These are phyloP conservation scores for Pseudocercospora cruenta DNA, from an alignment of 2,329 filamentous ascomycete species.

Conservation along the genomic window DNA sequence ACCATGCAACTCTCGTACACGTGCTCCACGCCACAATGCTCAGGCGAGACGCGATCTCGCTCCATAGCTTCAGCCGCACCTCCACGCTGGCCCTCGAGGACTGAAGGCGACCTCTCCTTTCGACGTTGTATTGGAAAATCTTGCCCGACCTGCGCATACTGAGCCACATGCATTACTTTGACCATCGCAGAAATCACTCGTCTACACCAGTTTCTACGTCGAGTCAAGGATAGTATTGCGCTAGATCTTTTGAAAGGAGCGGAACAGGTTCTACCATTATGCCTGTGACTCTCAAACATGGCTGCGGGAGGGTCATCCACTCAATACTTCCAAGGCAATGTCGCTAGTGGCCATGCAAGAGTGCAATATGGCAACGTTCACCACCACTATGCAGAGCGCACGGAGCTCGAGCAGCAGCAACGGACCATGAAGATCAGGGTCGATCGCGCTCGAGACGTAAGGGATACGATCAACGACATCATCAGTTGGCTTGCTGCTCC, in stretches of 20 bases:
- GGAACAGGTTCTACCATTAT: not conserved
- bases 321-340: not conserved
- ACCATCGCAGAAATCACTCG: too few species aligned
- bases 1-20: not conserved
- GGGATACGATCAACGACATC: slow-evolving; percentile 3
- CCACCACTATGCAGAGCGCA: not conserved
- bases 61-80: not conserved
- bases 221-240: too few species aligned
- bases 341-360: not conserved
- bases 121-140: too few species aligned
- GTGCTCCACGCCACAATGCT: not conserved
- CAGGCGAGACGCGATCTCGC: too few species aligned
- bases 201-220: not conserved
- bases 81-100: not conserved
- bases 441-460: not conserved
- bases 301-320: not conserved
- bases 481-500: slow-evolving; percentile 27
- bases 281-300: not conserved
- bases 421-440: not conserved
- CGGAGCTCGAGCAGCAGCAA: not conserved
- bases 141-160: too few species aligned
- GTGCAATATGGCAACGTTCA: not conserved
- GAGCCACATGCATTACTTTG: too few species aligned
- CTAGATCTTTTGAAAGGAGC: not conserved
- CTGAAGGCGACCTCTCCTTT: too few species aligned